These are phyloP conservation scores for Solanum corneliomulleri DNA, from an alignment of 257 asterid species.

Conservation along the genomic window DNA sequence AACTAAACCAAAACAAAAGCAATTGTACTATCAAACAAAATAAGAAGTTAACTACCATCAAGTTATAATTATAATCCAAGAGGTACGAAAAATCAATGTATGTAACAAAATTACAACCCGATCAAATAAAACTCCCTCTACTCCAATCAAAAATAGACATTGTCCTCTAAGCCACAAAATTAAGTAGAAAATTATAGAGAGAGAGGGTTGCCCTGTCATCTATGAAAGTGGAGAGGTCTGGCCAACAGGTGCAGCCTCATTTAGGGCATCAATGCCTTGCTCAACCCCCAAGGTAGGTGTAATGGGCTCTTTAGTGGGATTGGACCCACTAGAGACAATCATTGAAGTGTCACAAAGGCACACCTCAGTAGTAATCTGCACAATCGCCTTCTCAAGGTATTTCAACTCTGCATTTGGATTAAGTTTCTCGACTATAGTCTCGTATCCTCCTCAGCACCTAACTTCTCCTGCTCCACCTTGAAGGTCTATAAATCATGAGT, in stretches of 20 bases:
- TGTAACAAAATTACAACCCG: not conserved
- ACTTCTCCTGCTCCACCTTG: accelerated
- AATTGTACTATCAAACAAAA: not conserved
- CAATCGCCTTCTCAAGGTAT: not conserved
- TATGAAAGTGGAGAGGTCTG: not conserved
- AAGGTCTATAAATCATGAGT: not conserved
- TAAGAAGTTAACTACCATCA: not conserved
- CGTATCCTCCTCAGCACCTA: accelerated
- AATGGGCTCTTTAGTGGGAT: not conserved
- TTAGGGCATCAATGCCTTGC: not conserved
- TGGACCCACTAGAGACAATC: not conserved
- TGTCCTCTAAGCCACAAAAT: too few species aligned
- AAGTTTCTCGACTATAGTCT: not conserved
- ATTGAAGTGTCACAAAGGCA: not conserved
- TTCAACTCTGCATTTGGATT: too few species aligned
- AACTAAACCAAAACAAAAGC: too few species aligned
- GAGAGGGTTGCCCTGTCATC: not conserved
- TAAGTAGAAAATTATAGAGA: not conserved
- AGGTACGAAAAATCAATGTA: too few species aligned
- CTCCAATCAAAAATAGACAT: too few species aligned
- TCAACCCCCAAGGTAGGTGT: not conserved
- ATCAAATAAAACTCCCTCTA: not conserved
- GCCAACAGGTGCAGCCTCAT: not conserved
- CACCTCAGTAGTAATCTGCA: not conserved
- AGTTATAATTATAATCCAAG: not conserved